phyloP scores from a whole-genome alignment of 441 rosid species.

The Croton setiger region DNA sequence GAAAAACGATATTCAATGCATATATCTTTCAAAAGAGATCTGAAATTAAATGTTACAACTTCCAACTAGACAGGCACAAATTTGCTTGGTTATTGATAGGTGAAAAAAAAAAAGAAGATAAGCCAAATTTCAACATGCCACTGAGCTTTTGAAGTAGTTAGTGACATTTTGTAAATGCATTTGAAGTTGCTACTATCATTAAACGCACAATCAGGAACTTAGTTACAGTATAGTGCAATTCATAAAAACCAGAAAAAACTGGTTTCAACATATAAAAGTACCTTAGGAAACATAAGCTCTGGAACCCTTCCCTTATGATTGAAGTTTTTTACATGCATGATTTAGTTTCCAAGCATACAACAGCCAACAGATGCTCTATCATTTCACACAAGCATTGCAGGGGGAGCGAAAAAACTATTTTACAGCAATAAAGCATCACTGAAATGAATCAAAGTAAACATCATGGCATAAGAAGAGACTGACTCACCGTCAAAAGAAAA shows the following conservation, averaged over 20 bases:
- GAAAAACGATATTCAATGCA: neutral
- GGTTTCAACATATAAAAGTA: neutral
- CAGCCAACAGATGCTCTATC: neutral
- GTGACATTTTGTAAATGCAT: neutral
- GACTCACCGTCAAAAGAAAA: slow-evolving; percentile 84
- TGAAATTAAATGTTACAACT: neutral
- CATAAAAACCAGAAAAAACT: neutral
- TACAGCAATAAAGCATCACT: neutral
- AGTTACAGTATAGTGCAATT: neutral
- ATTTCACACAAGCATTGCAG: neutral
- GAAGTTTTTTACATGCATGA: neutral
- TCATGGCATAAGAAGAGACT: slow-evolving; percentile 7
- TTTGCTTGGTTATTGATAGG: neutral
- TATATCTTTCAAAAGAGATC: neutral
- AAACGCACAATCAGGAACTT: neutral
- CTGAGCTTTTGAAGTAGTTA: neutral
- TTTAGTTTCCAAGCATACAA: neutral
- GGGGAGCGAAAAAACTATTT: neutral
- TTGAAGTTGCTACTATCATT: neutral
- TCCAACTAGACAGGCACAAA: neutral
- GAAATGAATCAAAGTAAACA: neutral
- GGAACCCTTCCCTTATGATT: neutral
- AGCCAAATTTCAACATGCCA: neutral
- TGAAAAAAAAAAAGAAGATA: neutral
- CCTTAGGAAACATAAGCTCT: neutral